phyloP scores from a whole-genome alignment of 129 eudicot genomes.

The Glebionis coronaria region DNA sequence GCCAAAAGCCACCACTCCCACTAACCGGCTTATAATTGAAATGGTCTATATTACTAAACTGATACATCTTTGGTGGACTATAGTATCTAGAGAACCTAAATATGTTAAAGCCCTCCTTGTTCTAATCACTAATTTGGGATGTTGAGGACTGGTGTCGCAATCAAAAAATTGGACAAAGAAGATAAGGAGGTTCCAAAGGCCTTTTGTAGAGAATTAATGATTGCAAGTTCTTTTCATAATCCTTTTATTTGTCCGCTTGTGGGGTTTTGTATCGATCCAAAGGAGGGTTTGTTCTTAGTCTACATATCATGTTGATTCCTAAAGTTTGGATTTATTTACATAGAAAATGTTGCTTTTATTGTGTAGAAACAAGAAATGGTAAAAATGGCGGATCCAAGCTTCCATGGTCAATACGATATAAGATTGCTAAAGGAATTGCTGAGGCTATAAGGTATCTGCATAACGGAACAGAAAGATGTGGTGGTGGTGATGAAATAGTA shows the following conservation, averaged over 20 bases:
- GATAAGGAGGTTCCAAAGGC: conserved; percentile 93
- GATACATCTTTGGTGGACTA: no score
- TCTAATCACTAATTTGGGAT: no score
- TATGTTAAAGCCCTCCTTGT: no score
- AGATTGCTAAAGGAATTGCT: conserved; percentile 81
- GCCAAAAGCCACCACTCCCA: no score
- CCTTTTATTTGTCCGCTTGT: conserved; percentile 79
- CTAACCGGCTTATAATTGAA: no score
- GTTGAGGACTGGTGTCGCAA: conserved; percentile 74
- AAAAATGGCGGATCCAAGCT: conserved; percentile 71
- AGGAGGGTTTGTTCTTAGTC: conserved; percentile 83
- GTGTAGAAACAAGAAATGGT: conserved; percentile 73
- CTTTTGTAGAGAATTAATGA: conserved; percentile 95
- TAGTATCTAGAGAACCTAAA: no score
- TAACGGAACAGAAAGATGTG: conserved; percentile 76
- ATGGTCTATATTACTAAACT: no score
- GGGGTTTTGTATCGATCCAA: conserved; percentile 91
- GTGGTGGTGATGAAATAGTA: no score
- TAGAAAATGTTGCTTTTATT: conserved; percentile 5
- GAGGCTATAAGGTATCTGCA: conserved; percentile 85
- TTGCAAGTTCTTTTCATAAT: conserved; percentile 81
- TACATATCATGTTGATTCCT: conserved; percentile 8
- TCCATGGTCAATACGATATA: conserved; percentile 82
- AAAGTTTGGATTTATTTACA: conserved; percentile 12
- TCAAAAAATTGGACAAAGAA: conserved; percentile 86